Evolutionary conservation across 2,329 filamentous ascomycete species (phyloP).

Genomic region (Botrytis tulipae): DNA sequence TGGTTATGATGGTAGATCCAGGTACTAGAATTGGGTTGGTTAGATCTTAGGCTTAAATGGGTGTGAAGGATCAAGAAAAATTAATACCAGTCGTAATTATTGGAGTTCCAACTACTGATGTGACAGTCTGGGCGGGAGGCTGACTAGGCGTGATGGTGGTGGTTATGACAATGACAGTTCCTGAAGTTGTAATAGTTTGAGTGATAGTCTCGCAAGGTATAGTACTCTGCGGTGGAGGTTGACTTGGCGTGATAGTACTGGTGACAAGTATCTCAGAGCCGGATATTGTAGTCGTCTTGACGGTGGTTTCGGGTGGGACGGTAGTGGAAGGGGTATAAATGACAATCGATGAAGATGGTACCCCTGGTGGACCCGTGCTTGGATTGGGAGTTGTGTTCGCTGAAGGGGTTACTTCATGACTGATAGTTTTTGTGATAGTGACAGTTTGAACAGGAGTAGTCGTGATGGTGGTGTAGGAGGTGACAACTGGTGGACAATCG

Average conservation of each 20-base stretch:
- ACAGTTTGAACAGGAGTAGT: constrained; percentile 10
- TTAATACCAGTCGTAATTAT: constrained; percentile 6
- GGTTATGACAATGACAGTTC: neutral
- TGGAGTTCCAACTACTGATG: neutral
- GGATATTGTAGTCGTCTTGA: constrained; percentile 4
- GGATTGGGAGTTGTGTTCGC: neutral
- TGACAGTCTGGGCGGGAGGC: neutral
- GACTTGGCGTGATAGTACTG: neutral
- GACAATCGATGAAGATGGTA: neutral
- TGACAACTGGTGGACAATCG: constrained; percentile 2
- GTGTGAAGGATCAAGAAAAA: neutral
- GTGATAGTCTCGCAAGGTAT: constrained; percentile 1
- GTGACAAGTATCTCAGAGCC: neutral
- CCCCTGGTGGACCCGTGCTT: neutral
- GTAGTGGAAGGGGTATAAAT: neutral
- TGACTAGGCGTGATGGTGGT: neutral
- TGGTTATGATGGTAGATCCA: neutral
- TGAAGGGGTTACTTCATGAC: neutral
- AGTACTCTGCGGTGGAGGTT: neutral
- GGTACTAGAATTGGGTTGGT: neutral
- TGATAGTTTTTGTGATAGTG: constrained; percentile 12
- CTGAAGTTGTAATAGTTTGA: constrained; percentile 5
- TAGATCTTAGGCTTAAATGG: neutral
- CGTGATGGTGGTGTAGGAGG: constrained; percentile 15
- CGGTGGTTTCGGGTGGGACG: neutral